Evolutionary conservation across 768 basidiomycete species (phyloP).

Genomic region (Punctularia strigosozonata): DNA sequence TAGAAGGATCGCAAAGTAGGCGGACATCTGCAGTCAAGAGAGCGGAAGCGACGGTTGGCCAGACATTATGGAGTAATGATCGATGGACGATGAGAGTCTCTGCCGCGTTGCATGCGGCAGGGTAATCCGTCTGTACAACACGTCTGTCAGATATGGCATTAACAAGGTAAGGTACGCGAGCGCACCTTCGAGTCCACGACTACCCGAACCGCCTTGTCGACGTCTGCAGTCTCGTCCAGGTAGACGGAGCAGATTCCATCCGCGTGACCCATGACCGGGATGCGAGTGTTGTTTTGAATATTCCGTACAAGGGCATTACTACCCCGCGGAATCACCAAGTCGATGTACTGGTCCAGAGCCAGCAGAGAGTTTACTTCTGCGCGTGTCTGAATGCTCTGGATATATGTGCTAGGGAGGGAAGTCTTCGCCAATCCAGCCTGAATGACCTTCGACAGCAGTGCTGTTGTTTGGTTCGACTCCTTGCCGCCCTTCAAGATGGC

Average conservation of each 20-base stretch:
- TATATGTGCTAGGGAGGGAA: slow-evolving; percentile 62
- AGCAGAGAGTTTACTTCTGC: slow-evolving; percentile 85
- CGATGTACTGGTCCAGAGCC: slow-evolving; percentile 82
- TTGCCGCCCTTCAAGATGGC: slow-evolving; percentile 97
- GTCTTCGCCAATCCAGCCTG: slow-evolving; percentile 65
- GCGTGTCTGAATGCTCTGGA: slow-evolving; percentile 87
- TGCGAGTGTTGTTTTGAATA: slow-evolving; percentile 84
- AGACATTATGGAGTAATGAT: slow-evolving; percentile 56
- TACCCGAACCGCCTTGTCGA: slow-evolving; percentile 70
- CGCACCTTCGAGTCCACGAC: slow-evolving; percentile 85
- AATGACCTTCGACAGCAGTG: slow-evolving; percentile 70
- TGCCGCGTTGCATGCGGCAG: slow-evolving; percentile 88
- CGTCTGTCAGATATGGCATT: background rate
- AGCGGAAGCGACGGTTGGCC: slow-evolving; percentile 69
- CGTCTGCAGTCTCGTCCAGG: slow-evolving; percentile 72
- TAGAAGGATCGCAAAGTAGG: slow-evolving; percentile 65
- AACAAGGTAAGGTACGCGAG: background rate
- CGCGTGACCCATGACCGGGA: slow-evolving; percentile 98
- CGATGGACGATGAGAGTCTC: slow-evolving; percentile 86
- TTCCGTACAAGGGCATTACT: slow-evolving; percentile 81
- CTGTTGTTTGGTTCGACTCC: slow-evolving; percentile 77
- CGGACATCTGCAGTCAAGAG: slow-evolving; percentile 60
- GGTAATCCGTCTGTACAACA: slow-evolving; percentile 66
- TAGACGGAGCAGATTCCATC: slow-evolving; percentile 91
- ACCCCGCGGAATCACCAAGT: slow-evolving; percentile 93